Base-by-base conservation (phyloP, 1,284 basidiomycete genomes). In the Tetrapyrgos nigripes region DNA sequence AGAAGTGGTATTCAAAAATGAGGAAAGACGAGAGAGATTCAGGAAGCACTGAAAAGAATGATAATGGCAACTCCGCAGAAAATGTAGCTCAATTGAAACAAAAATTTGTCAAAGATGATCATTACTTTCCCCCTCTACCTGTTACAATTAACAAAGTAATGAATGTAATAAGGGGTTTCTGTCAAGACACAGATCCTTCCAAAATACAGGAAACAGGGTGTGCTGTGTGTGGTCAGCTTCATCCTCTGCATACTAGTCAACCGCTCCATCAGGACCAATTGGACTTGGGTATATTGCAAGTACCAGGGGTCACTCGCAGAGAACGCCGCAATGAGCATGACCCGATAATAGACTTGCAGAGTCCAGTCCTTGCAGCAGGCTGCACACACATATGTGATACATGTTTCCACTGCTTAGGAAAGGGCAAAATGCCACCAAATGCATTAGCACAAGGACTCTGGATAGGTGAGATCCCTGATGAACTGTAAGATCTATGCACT, bases 361-460 rank as follows among this genome's bases (percentile, higher is more conserved):
- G 31, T 26, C 68, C 69, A 48, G 60, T 70, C 11, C 11, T 69
- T 23, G 68, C 63, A 23, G 26, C 14, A 3, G 26, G 21, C 13
- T 69, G 67, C 35, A 11, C 11, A 23, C 21, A 37, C 13, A n/a
- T 69, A 17, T 70, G 69, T 49, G 4, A 14, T 11, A n/a, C 35
- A 11, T 69, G 68, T 55, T 14, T 52, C 4, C 10, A 5, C n/a
- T 5, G 17, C 33, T 4, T 76, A 1, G 23, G 54, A 4, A 62
- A 66, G n/a, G 60, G 63, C 1, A 63, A 57, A 33, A 53, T 72
- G 17, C 75, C 75, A 10, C 44, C 43, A 17, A 23, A 55, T 48
- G 64, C 75, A 17, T 53, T 80, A 6, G 71, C 71, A 1, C 75
- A 75, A 59, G 73, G 74, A 2, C 52, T 77, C 2, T 80, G 77